Conservation (phyloP, 305 asterid genomes). For the Fraxinus paxiana region DNA sequence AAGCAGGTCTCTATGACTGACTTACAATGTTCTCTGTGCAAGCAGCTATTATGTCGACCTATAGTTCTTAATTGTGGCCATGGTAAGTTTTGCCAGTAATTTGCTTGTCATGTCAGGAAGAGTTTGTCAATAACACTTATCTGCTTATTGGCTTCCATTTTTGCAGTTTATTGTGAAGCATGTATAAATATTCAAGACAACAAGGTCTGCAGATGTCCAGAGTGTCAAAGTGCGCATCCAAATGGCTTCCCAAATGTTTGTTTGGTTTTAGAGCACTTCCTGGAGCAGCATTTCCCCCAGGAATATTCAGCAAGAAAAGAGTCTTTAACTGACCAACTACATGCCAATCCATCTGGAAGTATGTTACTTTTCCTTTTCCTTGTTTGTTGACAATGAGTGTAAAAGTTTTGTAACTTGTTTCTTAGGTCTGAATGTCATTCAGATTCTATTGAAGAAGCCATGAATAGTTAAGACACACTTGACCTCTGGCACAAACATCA, state of each 20-base stretch:
- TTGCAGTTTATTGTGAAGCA: slow-evolving; percentile 62
- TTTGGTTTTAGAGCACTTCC: slow-evolving; percentile 56
- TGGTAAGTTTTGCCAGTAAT: slow-evolving; percentile 35
- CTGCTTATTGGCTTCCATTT: slow-evolving; percentile 19
- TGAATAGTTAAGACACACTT: not conserved
- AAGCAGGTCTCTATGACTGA: slow-evolving; percentile 32
- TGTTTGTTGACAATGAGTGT: slow-evolving; percentile 2
- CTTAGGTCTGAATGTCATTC: not conserved
- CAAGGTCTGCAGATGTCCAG: slow-evolving; percentile 49
- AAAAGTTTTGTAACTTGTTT: not conserved
- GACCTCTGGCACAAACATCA: not conserved
- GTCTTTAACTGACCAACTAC: slow-evolving; percentile 25
- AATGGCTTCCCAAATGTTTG: slow-evolving; percentile 57
- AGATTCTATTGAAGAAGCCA: not conserved
- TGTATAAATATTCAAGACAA: slow-evolving; percentile 41
- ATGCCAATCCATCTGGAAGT: slow-evolving; percentile 39
- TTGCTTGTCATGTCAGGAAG: not conserved
- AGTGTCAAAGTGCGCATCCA: slow-evolving; percentile 57
- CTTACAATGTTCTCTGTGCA: slow-evolving; percentile 55
- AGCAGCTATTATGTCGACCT: slow-evolving; percentile 52
- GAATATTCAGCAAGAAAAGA: slow-evolving; percentile 47
- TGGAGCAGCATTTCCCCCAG: slow-evolving; percentile 48
- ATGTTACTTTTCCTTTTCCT: slow-evolving; percentile 22
- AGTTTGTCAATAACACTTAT: slow-evolving; percentile 11
- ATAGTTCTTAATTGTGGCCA: slow-evolving; percentile 78